Percentiles rank a stretch among this genome's conserved stretches.
Evolutionary conservation across 768 basidiomycete genomes (phyloP).

Genomic region (Xanthoconium purpureum): DNA sequence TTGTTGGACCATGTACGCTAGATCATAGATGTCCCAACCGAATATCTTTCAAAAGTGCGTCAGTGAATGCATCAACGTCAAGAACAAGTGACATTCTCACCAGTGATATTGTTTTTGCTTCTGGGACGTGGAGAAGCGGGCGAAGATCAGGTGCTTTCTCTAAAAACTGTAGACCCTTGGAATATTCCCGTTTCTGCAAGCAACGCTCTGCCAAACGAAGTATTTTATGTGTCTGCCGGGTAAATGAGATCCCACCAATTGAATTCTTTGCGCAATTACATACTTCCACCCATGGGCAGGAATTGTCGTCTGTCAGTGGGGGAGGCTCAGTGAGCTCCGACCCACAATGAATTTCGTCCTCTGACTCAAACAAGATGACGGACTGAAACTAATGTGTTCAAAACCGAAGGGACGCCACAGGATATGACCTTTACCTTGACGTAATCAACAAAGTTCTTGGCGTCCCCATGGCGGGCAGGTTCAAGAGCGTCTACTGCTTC

Average conservation of each 20-base stretch:
- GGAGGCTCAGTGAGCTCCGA: neutral
- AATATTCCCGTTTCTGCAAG: neutral
- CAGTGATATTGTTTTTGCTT: neutral
- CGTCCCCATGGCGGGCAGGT: neutral
- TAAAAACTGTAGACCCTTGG: neutral
- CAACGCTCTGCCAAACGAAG: neutral
- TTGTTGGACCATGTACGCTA: slow-evolving; percentile 6
- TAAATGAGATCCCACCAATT: neutral
- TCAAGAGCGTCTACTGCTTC: neutral
- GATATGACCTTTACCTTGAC: slow-evolving; percentile 3
- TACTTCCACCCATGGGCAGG: neutral
- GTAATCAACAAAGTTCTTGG: slow-evolving; percentile 1
- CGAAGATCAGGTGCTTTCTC: neutral
- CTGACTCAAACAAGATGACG: slow-evolving; percentile 2
- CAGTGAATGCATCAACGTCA: neutral
- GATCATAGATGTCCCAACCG: slow-evolving; percentile 2
- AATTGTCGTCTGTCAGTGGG: neutral
- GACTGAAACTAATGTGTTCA: neutral
- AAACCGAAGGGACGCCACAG: no score
- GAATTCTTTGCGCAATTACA: neutral
- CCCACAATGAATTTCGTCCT: neutral
- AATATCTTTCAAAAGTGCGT: slow-evolving; percentile 11
- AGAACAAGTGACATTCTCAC: neutral
- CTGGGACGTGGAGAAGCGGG: neutral
- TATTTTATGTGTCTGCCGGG: neutral